A percentile compares a stretch with the other conserved stretches of the same genome.
These are phyloP conservation scores for Kernera saxatilis DNA, from an alignment of 345 rosid genomes.

Conservation along the genomic window DNA sequence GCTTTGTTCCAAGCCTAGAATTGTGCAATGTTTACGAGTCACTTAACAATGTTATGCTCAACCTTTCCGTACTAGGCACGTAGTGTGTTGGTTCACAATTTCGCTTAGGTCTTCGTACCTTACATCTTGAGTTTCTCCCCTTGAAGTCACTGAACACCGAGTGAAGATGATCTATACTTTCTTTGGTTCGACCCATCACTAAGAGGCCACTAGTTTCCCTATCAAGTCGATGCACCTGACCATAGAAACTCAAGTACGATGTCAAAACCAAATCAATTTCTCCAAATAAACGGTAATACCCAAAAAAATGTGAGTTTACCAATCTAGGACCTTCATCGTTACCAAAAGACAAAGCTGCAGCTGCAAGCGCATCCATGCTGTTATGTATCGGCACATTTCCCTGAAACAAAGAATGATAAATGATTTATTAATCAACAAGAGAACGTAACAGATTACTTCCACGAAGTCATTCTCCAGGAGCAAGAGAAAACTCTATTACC, in stretches of 20 bases:
- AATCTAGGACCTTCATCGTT: constrained; percentile 78
- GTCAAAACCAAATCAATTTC: background rate
- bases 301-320: constrained; percentile 37
- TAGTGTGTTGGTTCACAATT: background rate
- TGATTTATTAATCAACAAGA: background rate
- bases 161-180: constrained; percentile 62
- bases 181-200: constrained; percentile 74
- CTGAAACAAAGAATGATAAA: constrained; percentile 29
- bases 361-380: constrained; percentile 95
- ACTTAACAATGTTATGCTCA: background rate
- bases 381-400: constrained; percentile 84
- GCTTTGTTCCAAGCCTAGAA: constrained; percentile 79
- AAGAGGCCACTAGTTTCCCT: constrained; percentile 88
- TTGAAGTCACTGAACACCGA: constrained; percentile 57
- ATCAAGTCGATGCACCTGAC: constrained; percentile 89
- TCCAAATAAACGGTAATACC: background rate
- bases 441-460: background rate
- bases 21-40: background rate
- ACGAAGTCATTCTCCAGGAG: background rate
- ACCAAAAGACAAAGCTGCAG: constrained; percentile 85
- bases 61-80: background rate
- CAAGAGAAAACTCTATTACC: constrained; percentile 36
- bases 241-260: background rate
- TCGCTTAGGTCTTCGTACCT: constrained; percentile 38
- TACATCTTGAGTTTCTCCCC: constrained; percentile 42